Evolutionary conservation across 106 monocot genomes (phyloP), one percentile per base, ranked within the genome.

Genomic region (Dendrobium officinale): DNA sequence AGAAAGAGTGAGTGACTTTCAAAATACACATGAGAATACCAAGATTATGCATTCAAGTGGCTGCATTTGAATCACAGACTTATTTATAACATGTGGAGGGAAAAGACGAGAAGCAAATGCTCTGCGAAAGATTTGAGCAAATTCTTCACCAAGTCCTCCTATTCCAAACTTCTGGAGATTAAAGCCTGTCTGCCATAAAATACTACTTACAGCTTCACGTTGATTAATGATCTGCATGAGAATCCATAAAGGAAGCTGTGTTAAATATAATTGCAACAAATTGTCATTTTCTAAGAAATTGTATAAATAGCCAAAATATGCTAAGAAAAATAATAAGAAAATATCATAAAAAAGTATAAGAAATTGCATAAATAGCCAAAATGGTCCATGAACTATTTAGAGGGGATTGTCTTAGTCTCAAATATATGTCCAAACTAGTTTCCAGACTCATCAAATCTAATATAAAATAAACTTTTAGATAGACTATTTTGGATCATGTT

Each of bases 41-140:
- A 78, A 43, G 15, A 11, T 17, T 27, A 29, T 37, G 37, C 37
- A 37, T 31, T 11, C 26, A 47, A 74, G 4, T 40, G 17, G 41
- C 42, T 37, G 42, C 2, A 31, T 31, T 19, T 15, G 51, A 56
- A 61, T 7, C 42, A 16, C 72, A 76, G 92, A 98, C 97, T 94
- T 94, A 73, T 82, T 92, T 72, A 86, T 89, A 77, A 98, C 92
- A 87, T 92, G 89, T 74, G 94, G 85, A 79, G 97, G 97, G 82
- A 92, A 94, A 84, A 98, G 92, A 77, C 94, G 91, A 73, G 97
- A 94, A 67, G 97, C 97, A 89, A 98, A 98, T 85, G 97, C 97
- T 78, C 98, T 92, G 80, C 91, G 86, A 85, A 98, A 98, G 59
- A 98, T 98, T 70, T 98, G 94, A 33, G 87, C 88, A 78, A 98